phyloP scores from a whole-genome alignment of 2,329 filamentous ascomycete genomes.

The Colletotrichum sp. region DNA sequence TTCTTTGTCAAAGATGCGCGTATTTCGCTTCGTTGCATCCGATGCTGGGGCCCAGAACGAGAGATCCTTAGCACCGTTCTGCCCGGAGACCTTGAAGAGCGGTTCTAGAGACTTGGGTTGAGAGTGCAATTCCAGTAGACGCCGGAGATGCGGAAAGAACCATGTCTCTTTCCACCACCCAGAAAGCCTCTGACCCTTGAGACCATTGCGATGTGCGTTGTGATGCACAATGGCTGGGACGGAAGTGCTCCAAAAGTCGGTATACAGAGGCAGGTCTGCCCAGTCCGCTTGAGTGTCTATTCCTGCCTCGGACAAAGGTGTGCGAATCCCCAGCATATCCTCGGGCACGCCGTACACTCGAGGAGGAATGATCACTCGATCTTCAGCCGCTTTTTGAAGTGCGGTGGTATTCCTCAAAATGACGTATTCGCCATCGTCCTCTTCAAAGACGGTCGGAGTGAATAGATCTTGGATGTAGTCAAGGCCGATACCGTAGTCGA shows the following conservation, averaged over 20 bases:
- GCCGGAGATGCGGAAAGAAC: constrained; percentile 26
- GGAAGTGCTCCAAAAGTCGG: constrained; percentile 26
- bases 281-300: background rate
- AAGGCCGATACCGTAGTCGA: constrained; percentile 31
- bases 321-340: constrained; percentile 21
- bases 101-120: background rate
- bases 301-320: background rate
- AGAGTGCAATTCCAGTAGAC: constrained; percentile 11
- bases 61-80: constrained; percentile 12
- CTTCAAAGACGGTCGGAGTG: constrained; percentile 32
- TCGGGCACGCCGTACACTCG: constrained; percentile 25
- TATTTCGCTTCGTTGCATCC: background rate
- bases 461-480: constrained; percentile 34
- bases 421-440: constrained; percentile 29
- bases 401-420: constrained; percentile 17
- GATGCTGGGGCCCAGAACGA: constrained; percentile 27
- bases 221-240: constrained; percentile 28
- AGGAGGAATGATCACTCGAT: constrained; percentile 25
- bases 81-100: constrained; percentile 23
- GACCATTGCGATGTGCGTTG: constrained; percentile 24
- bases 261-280: constrained; percentile 23
- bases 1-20: constrained; percentile 6
- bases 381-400: constrained; percentile 21
- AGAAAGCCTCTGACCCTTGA: constrained; percentile 22
- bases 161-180: constrained; percentile 29